Conservation (phyloP, 306 rosid species). For the Dalbergia cultrata region DNA sequence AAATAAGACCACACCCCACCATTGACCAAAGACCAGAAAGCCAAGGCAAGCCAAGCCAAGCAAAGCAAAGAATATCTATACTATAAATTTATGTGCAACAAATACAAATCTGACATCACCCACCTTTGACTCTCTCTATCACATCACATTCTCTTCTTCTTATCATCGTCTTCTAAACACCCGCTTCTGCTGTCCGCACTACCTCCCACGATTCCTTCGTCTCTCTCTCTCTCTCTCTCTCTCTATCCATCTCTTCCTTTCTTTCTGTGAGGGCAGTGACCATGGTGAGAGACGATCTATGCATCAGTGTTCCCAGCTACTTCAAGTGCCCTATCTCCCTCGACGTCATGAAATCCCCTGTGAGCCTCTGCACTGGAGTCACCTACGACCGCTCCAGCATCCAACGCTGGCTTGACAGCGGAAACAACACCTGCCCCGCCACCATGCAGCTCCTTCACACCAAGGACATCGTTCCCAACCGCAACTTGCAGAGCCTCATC, state of each 20-base stretch:
- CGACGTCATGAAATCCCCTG: constrained; percentile 95
- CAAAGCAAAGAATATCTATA: constrained; percentile 29
- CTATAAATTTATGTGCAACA: too few relatives aligned
- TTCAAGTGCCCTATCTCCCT: constrained; percentile 90
- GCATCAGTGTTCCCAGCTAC: constrained; percentile 73
- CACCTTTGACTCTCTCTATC: constrained; percentile 70
- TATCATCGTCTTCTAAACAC: constrained; percentile 12
- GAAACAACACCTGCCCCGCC: constrained; percentile 96
- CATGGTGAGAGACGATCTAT: constrained; percentile 82
- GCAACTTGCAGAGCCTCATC: constrained; percentile 83
- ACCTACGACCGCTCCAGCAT: constrained; percentile 96
- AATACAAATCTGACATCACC: constrained; percentile 60
- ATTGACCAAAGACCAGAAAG: constrained; percentile 63
- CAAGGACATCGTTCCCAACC: constrained; percentile 85
- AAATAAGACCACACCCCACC: constrained; percentile 53
- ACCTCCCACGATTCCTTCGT: constrained; percentile 17
- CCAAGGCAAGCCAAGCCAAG: constrained; percentile 38
- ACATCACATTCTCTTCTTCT: constrained; percentile 41
- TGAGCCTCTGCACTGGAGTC: constrained; percentile 91
- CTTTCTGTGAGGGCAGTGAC: background rate
- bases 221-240: background rate
- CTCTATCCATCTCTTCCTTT: constrained; percentile 18
- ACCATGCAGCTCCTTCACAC: constrained; percentile 91
- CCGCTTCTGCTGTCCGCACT: too few relatives aligned
- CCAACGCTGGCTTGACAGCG: constrained; percentile 96